Conservation (phyloP, 495 filamentous ascomycete genomes). For the Lophiostoma macrostomum region DNA sequence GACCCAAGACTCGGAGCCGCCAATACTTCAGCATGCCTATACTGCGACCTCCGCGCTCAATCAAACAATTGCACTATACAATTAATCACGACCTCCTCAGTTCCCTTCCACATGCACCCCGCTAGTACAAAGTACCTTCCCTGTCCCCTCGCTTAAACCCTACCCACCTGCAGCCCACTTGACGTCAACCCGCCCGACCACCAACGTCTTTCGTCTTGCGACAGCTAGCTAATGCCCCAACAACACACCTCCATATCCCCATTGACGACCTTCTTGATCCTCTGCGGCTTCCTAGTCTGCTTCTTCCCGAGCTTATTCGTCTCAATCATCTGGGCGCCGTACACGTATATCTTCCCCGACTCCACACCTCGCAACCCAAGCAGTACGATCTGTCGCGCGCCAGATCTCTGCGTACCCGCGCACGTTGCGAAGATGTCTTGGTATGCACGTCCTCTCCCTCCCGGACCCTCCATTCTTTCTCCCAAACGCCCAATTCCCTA, state of each 20-base stretch:
- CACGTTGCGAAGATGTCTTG: conserved; percentile 10
- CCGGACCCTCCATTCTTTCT: no score
- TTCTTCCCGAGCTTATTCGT: conserved; percentile 59
- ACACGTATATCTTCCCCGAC: conserved; percentile 37
- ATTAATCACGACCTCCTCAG: no score
- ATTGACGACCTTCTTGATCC: conserved; percentile 45
- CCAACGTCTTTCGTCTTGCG: neutral
- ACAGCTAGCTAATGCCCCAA: conserved; percentile 11
- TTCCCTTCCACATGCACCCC: no score
- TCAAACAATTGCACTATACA: no score
- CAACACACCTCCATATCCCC: conserved; percentile 34
- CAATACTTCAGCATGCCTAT: no score
- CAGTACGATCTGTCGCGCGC: conserved; percentile 16
- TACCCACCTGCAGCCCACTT: no score
- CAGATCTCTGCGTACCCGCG: conserved; percentile 14
- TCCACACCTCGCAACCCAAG: conserved; percentile 5
- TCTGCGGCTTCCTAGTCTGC: conserved; percentile 49
- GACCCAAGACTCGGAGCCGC: no score
- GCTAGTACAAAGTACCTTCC: no score
- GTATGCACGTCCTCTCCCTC: conserved; percentile 11
- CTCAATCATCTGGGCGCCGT: conserved; percentile 45
- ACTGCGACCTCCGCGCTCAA: no score
- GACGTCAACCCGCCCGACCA: conserved; percentile 25
- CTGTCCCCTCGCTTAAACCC: conserved; percentile 27
- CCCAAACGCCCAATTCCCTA: no score